A percentile compares a stretch with the other conserved stretches of the same genome.
Evolutionary conservation across 2,329 filamentous ascomycete genomes (phyloP).

Genomic region (Xylogone sp.): DNA sequence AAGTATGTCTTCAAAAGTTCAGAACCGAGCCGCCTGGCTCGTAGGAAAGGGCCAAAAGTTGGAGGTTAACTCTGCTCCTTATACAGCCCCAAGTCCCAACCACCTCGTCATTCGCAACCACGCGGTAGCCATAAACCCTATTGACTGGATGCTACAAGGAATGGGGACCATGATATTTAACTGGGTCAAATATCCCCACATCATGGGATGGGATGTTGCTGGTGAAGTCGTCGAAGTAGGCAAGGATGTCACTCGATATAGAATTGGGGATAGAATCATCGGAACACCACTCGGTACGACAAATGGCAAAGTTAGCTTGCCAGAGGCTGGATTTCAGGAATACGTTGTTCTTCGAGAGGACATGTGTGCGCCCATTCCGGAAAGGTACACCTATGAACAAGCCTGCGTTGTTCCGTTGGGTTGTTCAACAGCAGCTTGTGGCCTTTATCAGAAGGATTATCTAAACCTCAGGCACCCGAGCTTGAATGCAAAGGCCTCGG

Average conservation of each 20-base stretch:
- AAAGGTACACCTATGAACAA: slow-evolving; percentile 23
- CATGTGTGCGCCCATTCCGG: slow-evolving; percentile 23
- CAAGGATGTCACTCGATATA: slow-evolving; percentile 33
- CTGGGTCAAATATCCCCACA: slow-evolving; percentile 23
- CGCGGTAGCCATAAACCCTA: slow-evolving; percentile 38
- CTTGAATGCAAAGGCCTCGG: slow-evolving; percentile 18
- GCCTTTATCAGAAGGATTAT: slow-evolving; percentile 23
- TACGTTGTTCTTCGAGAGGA: slow-evolving; percentile 18
- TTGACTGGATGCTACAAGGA: slow-evolving; percentile 25
- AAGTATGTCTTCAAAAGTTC: too few species aligned
- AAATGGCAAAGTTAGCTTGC: slow-evolving; percentile 25
- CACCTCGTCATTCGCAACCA: slow-evolving; percentile 35
- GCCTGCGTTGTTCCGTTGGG: slow-evolving; percentile 28
- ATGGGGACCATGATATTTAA: slow-evolving; percentile 7
- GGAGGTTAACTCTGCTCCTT: slow-evolving; percentile 31
- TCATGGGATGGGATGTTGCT: slow-evolving; percentile 50
- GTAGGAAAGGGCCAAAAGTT: slow-evolving; percentile 27
- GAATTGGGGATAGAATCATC: slow-evolving; percentile 49
- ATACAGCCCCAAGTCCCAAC: slow-evolving; percentile 29
- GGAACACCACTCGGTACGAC: slow-evolving; percentile 13
- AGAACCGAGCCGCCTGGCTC: too few species aligned
- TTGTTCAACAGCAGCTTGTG: slow-evolving; percentile 26
- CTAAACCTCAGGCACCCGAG: slow-evolving; percentile 20
- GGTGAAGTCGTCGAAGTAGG: slow-evolving; percentile 51
- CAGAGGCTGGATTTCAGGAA: slow-evolving; percentile 26